phyloP scores from a whole-genome alignment of 805 yeast species.

The Starmerella roubikii region DNA sequence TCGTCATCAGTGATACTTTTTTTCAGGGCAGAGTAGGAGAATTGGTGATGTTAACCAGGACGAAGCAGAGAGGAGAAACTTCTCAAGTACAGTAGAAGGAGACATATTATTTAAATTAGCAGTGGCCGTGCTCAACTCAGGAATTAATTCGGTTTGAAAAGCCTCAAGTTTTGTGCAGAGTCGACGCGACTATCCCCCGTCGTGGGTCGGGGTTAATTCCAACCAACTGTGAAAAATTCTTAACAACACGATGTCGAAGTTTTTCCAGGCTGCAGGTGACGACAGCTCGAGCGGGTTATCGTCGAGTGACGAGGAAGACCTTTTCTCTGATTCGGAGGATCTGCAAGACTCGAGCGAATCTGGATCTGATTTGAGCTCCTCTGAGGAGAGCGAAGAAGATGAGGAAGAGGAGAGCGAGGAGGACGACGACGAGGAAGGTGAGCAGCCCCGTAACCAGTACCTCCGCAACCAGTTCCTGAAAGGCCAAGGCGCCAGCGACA shows the following conservation, averaged over 20 bases:
- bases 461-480: conserved; percentile 26
- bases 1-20: too few species aligned
- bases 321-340: conserved; percentile 29
- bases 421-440: conserved; percentile 29
- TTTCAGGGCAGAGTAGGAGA: too few species aligned
- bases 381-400: conserved; percentile 29
- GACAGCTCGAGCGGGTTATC: conserved; percentile 43
- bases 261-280: conserved; percentile 47
- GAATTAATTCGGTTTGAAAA: too few species aligned
- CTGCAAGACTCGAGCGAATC: conserved; percentile 32
- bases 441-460: conserved; percentile 27
- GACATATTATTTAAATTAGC: too few species aligned
- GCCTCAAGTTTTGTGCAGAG: too few species aligned
- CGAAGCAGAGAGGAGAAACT: too few species aligned
- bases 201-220: too few species aligned
- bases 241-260: conserved; percentile 58
- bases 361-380: conserved; percentile 24
- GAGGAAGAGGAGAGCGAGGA: conserved; percentile 37
- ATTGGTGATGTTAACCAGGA: too few species aligned
- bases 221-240: conserved; percentile 18
- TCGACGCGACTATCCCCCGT: too few species aligned
- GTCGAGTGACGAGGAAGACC: conserved; percentile 48
- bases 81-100: too few species aligned
- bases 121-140: too few species aligned
- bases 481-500: conserved; percentile 31